Percentiles rank a stretch among this genome's conserved stretches.
Evolutionary conservation across 768 basidiomycete genomes (phyloP).

Genomic region (Suillus ampliporus): DNA sequence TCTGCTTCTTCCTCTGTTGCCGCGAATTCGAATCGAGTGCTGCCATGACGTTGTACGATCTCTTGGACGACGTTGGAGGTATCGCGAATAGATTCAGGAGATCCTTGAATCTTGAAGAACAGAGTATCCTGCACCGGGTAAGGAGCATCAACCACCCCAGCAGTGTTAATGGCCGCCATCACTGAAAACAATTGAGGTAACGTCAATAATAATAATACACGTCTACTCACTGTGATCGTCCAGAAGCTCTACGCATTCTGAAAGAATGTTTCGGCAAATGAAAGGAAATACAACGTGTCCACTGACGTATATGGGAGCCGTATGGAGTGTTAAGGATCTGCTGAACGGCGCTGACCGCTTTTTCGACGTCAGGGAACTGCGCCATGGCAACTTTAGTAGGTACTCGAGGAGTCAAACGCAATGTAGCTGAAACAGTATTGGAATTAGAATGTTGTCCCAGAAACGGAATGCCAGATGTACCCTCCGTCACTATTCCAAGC

Average conservation of each 20-base stretch:
- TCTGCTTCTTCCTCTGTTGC: constrained; percentile 76
- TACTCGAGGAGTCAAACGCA: constrained; percentile 79
- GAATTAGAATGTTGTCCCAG: neutral
- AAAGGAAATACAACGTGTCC: constrained; percentile 6
- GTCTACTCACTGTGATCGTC: constrained; percentile 68
- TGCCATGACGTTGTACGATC: constrained; percentile 72
- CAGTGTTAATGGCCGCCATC: constrained; percentile 78
- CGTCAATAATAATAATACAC: neutral
- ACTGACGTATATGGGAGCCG: constrained; percentile 77
- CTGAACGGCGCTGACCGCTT: constrained; percentile 81
- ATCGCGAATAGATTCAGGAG: constrained; percentile 58
- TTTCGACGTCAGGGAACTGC: constrained; percentile 80
- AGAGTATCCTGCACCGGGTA: constrained; percentile 80
- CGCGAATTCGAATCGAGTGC: constrained; percentile 74
- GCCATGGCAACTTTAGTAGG: constrained; percentile 90
- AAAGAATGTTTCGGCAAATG: constrained; percentile 5
- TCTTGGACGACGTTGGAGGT: constrained; percentile 62
- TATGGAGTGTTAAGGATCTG: constrained; percentile 74
- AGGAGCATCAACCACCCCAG: constrained; percentile 60
- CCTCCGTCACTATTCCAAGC: constrained; percentile 88
- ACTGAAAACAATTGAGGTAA: constrained; percentile 41
- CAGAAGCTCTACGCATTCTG: constrained; percentile 88
- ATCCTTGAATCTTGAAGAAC: constrained; percentile 93
- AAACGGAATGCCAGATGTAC: constrained; percentile 42
- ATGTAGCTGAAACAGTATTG: constrained; percentile 52